A percentile compares a stretch with the other conserved stretches of the same genome.
These are phyloP conservation scores for Verbena officinalis DNA, from an alignment of 257 asterid species.

Conservation along the genomic window DNA sequence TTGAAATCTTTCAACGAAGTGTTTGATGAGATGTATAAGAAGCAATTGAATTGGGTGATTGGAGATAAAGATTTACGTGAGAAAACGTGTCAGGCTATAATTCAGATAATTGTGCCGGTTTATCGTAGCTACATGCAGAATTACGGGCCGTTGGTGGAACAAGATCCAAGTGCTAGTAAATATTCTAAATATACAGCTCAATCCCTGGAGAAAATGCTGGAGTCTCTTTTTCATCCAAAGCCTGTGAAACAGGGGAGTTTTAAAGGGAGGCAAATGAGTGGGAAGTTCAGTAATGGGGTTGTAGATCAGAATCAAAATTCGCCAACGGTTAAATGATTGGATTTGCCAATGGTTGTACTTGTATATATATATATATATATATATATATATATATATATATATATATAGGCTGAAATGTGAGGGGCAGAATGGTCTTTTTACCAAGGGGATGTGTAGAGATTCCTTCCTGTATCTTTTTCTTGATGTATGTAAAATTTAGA, in stretches of 20 bases:
- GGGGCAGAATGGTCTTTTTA: not conserved
- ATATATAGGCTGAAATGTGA: no score
- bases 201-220: constrained; percentile 76
- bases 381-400: no score
- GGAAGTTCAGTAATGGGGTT: constrained; percentile 53
- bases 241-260: constrained; percentile 72
- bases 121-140: constrained; percentile 95
- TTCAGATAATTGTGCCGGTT: constrained; percentile 81
- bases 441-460: constrained; percentile 10
- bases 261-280: constrained; percentile 65
- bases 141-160: constrained; percentile 90
- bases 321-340: constrained; percentile 43
- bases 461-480: not conserved
- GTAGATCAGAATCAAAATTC: constrained; percentile 52
- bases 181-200: constrained; percentile 75
- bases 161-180: constrained; percentile 73
- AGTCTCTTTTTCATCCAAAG: constrained; percentile 66
- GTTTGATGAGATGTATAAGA: constrained; percentile 73
- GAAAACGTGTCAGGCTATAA: constrained; percentile 55
- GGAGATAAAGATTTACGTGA: constrained; percentile 69
- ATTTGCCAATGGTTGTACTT: no score
- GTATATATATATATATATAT: no score
- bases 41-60: constrained; percentile 68
- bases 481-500: constrained; percentile 29
- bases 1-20: constrained; percentile 75